Evolutionary conservation across 2,329 filamentous ascomycete species (phyloP).

Genomic region (Raffaelea albimanens): DNA sequence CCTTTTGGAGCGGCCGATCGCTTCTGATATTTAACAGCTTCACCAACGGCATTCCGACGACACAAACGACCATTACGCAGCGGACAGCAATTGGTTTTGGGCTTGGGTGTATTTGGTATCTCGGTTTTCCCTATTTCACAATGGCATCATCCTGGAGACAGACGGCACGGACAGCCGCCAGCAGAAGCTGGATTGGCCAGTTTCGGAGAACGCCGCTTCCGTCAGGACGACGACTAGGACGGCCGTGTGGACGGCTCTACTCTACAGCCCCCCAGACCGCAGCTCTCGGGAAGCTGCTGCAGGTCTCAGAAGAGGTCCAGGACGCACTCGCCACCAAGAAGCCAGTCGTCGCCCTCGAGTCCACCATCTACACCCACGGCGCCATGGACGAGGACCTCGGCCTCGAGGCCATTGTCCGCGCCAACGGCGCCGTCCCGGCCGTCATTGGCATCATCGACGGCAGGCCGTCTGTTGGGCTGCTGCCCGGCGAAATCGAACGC

Average conservation of each 20-base stretch:
- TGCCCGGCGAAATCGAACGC: constrained; percentile 58
- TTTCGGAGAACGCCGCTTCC: neutral
- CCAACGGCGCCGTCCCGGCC: constrained; percentile 75
- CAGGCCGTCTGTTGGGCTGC: constrained; percentile 70
- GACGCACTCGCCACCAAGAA: constrained; percentile 64
- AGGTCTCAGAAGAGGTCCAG: constrained; percentile 71
- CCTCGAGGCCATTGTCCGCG: constrained; percentile 72
- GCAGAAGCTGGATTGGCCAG: neutral
- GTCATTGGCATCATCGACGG: constrained; percentile 85
- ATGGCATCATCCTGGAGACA: constrained; percentile 4
- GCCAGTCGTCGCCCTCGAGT: constrained; percentile 87
- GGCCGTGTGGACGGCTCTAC: neutral
- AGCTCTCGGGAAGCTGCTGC: constrained; percentile 36
- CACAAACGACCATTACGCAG: no score
- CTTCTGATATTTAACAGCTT: no score
- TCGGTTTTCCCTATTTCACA: no score
- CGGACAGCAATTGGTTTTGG: no score
- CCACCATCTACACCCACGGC: constrained; percentile 95
- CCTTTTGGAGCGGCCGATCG: no score
- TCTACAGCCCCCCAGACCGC: neutral
- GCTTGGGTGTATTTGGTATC: no score
- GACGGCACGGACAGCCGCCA: neutral
- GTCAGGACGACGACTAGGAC: neutral
- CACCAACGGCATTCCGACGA: no score
- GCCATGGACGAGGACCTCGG: constrained; percentile 63